These are phyloP conservation scores for Fusarium neocosmosporiellum DNA, from an alignment of 2,329 filamentous ascomycete species.

Conservation along the genomic window DNA sequence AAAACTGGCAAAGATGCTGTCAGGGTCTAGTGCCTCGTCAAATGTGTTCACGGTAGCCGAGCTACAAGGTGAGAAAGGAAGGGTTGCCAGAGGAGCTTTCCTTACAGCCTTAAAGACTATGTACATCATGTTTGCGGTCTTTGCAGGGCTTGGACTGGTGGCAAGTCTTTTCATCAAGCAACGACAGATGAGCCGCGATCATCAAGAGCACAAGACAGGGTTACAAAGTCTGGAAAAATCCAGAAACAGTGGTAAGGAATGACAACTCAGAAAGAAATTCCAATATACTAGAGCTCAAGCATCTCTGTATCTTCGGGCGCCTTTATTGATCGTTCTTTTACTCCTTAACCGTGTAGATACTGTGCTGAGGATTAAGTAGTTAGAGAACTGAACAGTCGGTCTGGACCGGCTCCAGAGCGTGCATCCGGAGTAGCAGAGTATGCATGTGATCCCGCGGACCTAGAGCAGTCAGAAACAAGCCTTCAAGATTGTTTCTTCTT, in stretches of 20 bases:
- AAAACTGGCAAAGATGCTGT: not conserved
- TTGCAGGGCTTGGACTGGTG: not conserved
- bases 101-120: not conserved
- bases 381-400: not conserved
- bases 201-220: not conserved
- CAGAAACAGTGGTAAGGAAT: not conserved
- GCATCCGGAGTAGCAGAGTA: too few species aligned
- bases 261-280: not conserved
- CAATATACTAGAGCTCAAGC: not conserved
- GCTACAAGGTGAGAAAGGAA: not conserved
- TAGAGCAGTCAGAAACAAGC: not conserved
- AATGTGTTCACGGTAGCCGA: not conserved
- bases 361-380: not conserved
- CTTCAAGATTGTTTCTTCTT: constrained; percentile 36
- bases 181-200: not conserved
- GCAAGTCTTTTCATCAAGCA: not conserved
- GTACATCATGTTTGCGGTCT: not conserved
- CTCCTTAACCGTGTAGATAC: not conserved
- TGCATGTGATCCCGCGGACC: too few species aligned
- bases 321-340: not conserved
- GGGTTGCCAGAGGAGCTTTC: not conserved
- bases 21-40: not conserved
- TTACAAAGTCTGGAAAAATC: not conserved
- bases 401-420: too few species aligned
- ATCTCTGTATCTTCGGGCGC: too few species aligned